phyloP scores from a whole-genome alignment of 495 filamentous ascomycete species.

The Hypoxylon lienhwacheense region DNA sequence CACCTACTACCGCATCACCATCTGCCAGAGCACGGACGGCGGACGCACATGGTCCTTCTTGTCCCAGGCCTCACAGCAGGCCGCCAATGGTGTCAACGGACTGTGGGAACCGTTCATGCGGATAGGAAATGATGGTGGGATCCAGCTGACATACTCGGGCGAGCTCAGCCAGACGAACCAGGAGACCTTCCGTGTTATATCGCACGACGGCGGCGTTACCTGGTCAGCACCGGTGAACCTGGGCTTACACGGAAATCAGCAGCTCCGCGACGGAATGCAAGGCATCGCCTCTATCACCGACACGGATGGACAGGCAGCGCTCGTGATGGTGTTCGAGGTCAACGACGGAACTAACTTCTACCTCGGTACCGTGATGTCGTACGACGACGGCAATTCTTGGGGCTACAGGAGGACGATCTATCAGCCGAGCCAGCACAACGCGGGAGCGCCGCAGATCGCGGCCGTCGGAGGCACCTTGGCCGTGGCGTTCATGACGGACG shows the following conservation, averaged over 20 bases:
- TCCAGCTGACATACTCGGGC: constrained; percentile 63
- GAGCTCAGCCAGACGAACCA: constrained; percentile 59
- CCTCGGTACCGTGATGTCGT: constrained; percentile 54
- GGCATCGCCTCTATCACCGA: constrained; percentile 59
- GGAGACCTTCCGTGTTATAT: constrained; percentile 59
- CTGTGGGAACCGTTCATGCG: constrained; percentile 66
- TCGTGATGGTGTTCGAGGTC: constrained; percentile 64
- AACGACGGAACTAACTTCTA: constrained; percentile 50
- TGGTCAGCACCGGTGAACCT: constrained; percentile 47
- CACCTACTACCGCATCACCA: constrained; percentile 61
- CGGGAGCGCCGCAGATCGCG: constrained; percentile 60
- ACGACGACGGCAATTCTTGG: constrained; percentile 60
- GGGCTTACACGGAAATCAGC: constrained; percentile 46
- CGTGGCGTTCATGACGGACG: constrained; percentile 64
- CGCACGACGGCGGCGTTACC: constrained; percentile 52
- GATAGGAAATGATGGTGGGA: constrained; percentile 46
- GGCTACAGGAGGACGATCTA: constrained; percentile 53
- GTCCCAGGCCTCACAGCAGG: constrained; percentile 45
- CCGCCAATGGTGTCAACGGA: constrained; percentile 49
- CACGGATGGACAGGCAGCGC: constrained; percentile 40
- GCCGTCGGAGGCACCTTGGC: constrained; percentile 54
- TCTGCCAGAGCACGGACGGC: constrained; percentile 57
- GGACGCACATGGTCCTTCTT: constrained; percentile 56
- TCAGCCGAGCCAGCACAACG: constrained; percentile 45
- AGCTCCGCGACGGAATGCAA: constrained; percentile 47